Percentiles rank a stretch among this genome's conserved stretches.
Evolutionary conservation across 139 green algal genomes (phyloP).

Genomic region (Closterium sp.): DNA sequence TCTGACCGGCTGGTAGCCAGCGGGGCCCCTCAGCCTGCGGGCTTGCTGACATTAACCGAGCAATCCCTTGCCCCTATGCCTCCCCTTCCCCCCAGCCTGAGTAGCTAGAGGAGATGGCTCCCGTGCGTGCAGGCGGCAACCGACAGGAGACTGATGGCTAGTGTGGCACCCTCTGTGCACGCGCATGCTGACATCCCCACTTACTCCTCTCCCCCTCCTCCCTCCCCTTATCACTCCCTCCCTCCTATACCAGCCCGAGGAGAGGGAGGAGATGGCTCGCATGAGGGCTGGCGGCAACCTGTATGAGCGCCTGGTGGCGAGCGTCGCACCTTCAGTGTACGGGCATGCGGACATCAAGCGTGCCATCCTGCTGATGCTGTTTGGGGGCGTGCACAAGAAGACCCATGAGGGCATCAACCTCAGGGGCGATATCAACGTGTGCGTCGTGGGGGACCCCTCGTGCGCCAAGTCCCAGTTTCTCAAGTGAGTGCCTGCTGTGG

Average conservation of each 20-base stretch:
- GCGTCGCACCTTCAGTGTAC: constrained; percentile 92
- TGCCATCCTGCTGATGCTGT: constrained; percentile 91
- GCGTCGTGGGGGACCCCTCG: constrained; percentile 95
- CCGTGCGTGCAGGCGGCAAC: constrained; percentile 16
- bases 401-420: constrained; percentile 67
- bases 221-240: not conserved
- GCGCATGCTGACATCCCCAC: too few species aligned
- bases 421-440: constrained; percentile 96
- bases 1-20: constrained; percentile 29
- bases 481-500: constrained; percentile 71
- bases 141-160: constrained; percentile 84
- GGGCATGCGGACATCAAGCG: constrained; percentile 91
- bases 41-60: constrained; percentile 88
- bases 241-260: not conserved
- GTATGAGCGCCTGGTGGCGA: constrained; percentile 55
- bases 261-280: constrained; percentile 18
- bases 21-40: constrained; percentile 93
- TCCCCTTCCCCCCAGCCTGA: too few species aligned
- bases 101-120: constrained; percentile 22
- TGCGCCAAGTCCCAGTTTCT: constrained; percentile 99
- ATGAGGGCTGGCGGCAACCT: constrained; percentile 1
- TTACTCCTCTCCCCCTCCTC: not conserved
- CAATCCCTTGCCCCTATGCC: too few species aligned
- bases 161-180: too few species aligned
- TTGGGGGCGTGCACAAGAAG: constrained; percentile 89